These are phyloP conservation scores for Xylona heveae DNA, from an alignment of 495 filamentous ascomycete genomes.

Conservation along the genomic window DNA sequence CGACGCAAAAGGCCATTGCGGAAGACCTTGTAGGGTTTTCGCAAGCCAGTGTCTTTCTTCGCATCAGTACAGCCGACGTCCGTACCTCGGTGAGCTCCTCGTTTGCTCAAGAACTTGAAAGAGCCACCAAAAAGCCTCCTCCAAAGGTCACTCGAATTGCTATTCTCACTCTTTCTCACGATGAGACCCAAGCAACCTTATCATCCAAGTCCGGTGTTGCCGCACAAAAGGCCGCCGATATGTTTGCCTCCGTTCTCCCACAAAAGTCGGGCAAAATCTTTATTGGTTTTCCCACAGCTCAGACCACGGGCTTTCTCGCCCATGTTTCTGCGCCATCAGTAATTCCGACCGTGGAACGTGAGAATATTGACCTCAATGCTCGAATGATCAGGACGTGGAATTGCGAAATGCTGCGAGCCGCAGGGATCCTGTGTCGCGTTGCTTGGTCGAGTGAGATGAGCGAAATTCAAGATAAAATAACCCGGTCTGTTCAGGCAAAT, in stretches of 20 bases:
- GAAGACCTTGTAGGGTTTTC: conserved; percentile 46
- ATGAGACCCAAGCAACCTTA: conserved; percentile 34
- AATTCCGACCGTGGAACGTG: conserved; percentile 95
- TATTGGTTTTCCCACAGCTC: conserved; percentile 92
- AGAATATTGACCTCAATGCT: conserved; percentile 91
- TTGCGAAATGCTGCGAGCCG: conserved; percentile 75
- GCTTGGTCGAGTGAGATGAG: conserved; percentile 73
- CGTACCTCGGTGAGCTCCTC: conserved; percentile 39
- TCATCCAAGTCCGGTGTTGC: conserved; percentile 25
- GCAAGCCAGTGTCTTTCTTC: conserved; percentile 63
- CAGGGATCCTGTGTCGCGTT: conserved; percentile 75
- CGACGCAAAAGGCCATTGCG: conserved; percentile 29
- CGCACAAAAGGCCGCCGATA: conserved; percentile 37
- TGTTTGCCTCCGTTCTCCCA: conserved; percentile 80
- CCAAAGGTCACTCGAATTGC: conserved; percentile 69
- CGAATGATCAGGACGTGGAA: conserved; percentile 91
- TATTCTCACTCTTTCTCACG: conserved; percentile 76
- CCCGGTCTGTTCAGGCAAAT: conserved; percentile 13
- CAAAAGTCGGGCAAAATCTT: conserved; percentile 77
- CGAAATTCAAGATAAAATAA: conserved; percentile 32
- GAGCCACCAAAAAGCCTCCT: conserved; percentile 91
- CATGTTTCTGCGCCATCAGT: conserved; percentile 98
- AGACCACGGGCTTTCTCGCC: conserved; percentile 83
- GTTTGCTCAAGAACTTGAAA: conserved; percentile 72
- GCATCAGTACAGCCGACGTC: conserved; percentile 69